A percentile compares a stretch with the other conserved stretches of the same genome.
Conservation (phyloP, 2,329 filamentous ascomycete species). For the Aspergillus sclerotialis region DNA sequence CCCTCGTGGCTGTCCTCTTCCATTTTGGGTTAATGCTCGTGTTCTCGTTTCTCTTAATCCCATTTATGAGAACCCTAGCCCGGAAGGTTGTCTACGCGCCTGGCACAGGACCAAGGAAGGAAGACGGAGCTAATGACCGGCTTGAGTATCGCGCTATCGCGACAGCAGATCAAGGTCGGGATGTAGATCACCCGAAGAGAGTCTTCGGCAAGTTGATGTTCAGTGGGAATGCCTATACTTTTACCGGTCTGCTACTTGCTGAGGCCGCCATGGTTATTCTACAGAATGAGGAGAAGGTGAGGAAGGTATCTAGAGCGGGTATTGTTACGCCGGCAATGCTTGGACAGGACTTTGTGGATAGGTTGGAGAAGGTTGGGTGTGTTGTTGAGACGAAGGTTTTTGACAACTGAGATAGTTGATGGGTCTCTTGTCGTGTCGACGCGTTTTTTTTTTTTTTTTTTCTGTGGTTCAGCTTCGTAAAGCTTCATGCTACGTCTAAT, state of each 20-base stretch:
- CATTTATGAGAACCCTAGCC: constrained; percentile 48
- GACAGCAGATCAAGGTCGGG: constrained; percentile 36
- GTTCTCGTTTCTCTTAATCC: constrained; percentile 41
- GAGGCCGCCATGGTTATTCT: constrained; percentile 41
- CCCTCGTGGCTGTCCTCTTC: constrained; percentile 41
- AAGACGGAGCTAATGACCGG: constrained; percentile 32
- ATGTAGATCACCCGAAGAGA: constrained; percentile 25
- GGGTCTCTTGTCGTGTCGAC: no score
- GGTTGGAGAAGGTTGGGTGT: constrained; percentile 38
- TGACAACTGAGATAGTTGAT: constrained; percentile 15
- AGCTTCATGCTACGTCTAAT: constrained; percentile 1
- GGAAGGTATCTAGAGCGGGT: constrained; percentile 36
- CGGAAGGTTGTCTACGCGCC: constrained; percentile 44
- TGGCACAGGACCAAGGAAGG: constrained; percentile 43
- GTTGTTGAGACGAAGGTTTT: constrained; percentile 33
- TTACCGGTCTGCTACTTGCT: constrained; percentile 38
- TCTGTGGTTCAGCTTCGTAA: constrained; percentile 1
- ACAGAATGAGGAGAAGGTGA: constrained; percentile 34
- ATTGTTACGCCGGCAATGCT: constrained; percentile 43
- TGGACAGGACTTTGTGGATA: constrained; percentile 40
- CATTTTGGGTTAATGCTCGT: constrained; percentile 43
- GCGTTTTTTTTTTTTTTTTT: neutral
- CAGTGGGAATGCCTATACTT: constrained; percentile 35
- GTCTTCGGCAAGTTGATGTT: constrained; percentile 37
- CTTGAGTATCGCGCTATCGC: constrained; percentile 41